Conservation (phyloP, 257 asterid species). For the Marsdenia floribunda region DNA sequence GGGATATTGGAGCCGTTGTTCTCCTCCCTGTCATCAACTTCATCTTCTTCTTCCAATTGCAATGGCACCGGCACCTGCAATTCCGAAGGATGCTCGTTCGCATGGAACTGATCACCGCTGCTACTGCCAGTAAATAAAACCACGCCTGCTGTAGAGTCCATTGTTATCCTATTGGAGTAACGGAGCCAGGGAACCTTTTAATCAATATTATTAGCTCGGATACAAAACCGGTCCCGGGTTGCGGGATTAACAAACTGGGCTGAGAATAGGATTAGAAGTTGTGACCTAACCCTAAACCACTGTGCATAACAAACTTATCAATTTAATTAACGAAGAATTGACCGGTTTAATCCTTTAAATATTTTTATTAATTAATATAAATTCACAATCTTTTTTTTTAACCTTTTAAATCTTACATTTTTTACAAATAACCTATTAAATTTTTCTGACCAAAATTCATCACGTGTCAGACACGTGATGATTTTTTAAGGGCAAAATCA, state of each 20-base stretch:
- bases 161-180: background rate
- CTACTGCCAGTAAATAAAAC: background rate
- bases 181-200: too few species aligned
- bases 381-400: too few species aligned
- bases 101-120: constrained; percentile 20
- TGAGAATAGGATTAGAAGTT: background rate
- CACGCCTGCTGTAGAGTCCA: background rate
- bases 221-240: background rate
- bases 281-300: background rate
- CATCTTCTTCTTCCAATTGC: constrained; percentile 25
- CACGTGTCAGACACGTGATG: too few species aligned
- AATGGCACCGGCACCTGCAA: constrained; percentile 24
- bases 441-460: too few species aligned
- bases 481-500: too few species aligned
- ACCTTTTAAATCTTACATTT: too few species aligned
- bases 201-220: too few species aligned
- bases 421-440: too few species aligned
- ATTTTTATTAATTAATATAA: too few species aligned
- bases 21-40: constrained; percentile 20
- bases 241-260: background rate
- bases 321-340: too few species aligned
- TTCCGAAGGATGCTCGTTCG: constrained; percentile 38
- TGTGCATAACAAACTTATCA: too few species aligned
- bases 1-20: constrained; percentile 12
- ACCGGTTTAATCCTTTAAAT: too few species aligned